These are phyloP conservation scores for Solanum ossicruentum DNA, from an alignment of 257 asterid species.

Conservation along the genomic window DNA sequence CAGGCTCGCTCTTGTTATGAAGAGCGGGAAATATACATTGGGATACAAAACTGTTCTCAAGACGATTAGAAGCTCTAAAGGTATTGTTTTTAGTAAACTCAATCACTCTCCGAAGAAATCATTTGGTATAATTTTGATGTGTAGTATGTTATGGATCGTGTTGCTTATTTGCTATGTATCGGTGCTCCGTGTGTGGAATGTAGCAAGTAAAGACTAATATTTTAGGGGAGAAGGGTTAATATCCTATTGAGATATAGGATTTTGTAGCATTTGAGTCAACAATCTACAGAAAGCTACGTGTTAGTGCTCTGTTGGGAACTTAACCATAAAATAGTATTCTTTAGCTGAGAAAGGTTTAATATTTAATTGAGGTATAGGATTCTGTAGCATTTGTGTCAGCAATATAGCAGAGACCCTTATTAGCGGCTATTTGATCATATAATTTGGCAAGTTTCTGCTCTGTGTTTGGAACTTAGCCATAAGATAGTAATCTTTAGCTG, in stretches of 20 bases:
- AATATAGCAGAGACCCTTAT: neutral
- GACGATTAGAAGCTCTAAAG: constrained; percentile 40
- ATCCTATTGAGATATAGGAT: neutral
- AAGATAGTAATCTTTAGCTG: neutral
- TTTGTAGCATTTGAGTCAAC: neutral
- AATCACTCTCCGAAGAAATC: neutral
- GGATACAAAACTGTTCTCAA: constrained; percentile 52
- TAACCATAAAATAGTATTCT: neutral
- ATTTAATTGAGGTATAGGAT: neutral
- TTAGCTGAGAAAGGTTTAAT: neutral
- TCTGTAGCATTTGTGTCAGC: neutral
- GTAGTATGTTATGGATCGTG: neutral
- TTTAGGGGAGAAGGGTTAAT: neutral
- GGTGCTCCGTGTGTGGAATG: neutral
- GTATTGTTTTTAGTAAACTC: neutral
- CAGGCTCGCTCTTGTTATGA: constrained; percentile 71
- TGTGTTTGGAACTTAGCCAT: neutral
- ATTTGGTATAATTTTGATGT: neutral
- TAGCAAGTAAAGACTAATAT: neutral
- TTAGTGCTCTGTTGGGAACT: neutral
- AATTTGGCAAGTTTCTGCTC: neutral
- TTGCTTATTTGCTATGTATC: neutral
- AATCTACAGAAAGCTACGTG: neutral
- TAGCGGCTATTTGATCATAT: neutral
- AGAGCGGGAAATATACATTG: constrained; percentile 57